Conservation (phyloP, 148 eudicot genomes). For the Amaranthus palmeri region DNA sequence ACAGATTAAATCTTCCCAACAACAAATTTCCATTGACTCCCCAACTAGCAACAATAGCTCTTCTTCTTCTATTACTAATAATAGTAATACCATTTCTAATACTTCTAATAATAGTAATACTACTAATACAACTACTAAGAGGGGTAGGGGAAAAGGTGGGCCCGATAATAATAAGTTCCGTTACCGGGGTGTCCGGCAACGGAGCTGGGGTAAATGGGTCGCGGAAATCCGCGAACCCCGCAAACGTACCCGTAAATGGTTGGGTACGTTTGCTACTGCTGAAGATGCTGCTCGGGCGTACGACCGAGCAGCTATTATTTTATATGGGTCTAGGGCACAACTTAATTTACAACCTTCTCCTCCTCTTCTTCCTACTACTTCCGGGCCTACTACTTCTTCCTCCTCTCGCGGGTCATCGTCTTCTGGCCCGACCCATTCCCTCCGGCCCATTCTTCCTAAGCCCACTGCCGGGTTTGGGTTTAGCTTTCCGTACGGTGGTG, state of each 20-base stretch:
- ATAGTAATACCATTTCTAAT: conserved; percentile 6
- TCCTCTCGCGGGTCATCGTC: conserved; percentile 24
- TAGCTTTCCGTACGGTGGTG: conserved; percentile 9
- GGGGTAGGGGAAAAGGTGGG: conserved; percentile 63
- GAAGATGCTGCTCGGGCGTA: conserved; percentile 95
- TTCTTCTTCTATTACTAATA: conserved; percentile 21
- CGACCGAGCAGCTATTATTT: conserved; percentile 77
- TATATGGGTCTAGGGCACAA: conserved; percentile 76
- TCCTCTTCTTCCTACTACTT: conserved; percentile 12
- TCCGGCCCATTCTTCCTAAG: conserved; percentile 70
- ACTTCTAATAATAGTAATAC: background rate
- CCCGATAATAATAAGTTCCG: conserved; percentile 72
- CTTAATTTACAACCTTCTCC: conserved; percentile 66
- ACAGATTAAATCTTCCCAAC: background rate
- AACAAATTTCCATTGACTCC: conserved; percentile 1
- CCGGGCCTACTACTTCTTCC: conserved; percentile 10
- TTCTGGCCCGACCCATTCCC: conserved; percentile 43
- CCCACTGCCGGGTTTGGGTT: conserved; percentile 44
- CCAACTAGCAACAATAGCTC: conserved; percentile 17
- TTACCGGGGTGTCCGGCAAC: conserved; percentile 81
- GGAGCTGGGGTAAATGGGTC: conserved; percentile 98
- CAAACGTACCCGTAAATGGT: conserved; percentile 73
- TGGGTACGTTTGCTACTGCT: conserved; percentile 89
- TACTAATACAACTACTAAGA: conserved; percentile 11
- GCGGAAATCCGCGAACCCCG: conserved; percentile 96